Base-by-base conservation (phyloP, 768 basidiomycete species). In the Lactifluus echinatus region DNA sequence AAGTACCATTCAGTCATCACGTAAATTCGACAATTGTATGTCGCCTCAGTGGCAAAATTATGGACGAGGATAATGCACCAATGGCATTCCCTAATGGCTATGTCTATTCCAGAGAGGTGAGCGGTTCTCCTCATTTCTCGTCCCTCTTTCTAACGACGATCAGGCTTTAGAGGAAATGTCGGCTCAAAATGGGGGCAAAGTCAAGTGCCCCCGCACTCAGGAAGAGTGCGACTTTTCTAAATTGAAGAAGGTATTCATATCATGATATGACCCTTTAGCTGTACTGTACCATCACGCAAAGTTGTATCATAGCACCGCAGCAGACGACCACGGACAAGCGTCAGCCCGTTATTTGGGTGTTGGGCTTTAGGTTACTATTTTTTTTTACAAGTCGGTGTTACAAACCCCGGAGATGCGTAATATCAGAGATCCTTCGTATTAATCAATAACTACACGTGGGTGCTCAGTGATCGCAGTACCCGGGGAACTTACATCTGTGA, bases 1-100 rank as follows among this genome's bases (percentile, higher is more conserved):
- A 93, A 62, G 92, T 97, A 0, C 94, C 96, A 1, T 84, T 81
- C 67, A 90, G 89, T 63, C 94, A 98, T 72, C 93, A 98, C 68
- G 84, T 87, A 39, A 97, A 95, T 67, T 95, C 93, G 21, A 95
- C 91, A 0, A 90, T 99, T 53, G 94, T 98, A 15, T 98, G 96
- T 67, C 73, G 83, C 51, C 79, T 97, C 66, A 92, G 81, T 61
- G 93, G 95, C 24, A 84, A 85, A 68, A 93, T 98, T 55, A 95
- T 98, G 87, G 89, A 96, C 65, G 93, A 84, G 62, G 84, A 93
- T 67, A 94, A 94, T 65, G 84, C 87, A 77, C 92, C 94, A 0
- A 80, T 96, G 84, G 87, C 84, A 12, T 90, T 96, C 64, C 88
- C 93, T 2, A 83, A 90, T 61, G 94, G 95, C 17, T 78, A 86